phyloP scores from a whole-genome alignment of 2,329 filamentous ascomycete species.

The Phialemonium atrogriseum region DNA sequence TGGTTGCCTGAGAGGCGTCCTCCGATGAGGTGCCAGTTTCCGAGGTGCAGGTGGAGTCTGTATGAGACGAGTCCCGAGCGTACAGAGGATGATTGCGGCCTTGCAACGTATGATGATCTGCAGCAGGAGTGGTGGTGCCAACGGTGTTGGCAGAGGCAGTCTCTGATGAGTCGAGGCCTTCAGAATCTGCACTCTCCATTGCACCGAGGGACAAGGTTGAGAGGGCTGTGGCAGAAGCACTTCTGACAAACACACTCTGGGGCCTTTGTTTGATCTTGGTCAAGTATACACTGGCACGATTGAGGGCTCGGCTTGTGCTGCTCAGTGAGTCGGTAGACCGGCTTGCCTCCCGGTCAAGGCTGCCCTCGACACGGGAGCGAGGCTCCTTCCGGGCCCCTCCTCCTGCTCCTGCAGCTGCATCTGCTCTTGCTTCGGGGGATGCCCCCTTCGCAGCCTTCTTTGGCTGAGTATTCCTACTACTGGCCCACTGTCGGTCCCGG shows the following conservation, averaged over 20 bases:
- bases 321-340: slow-evolving; percentile 13
- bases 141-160: slow-evolving; percentile 33
- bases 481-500: too few relatives aligned
- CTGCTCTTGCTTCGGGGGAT: neutral
- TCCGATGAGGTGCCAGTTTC: slow-evolving; percentile 19
- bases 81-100: too few relatives aligned
- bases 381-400: neutral
- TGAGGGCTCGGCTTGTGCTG: slow-evolving; percentile 28
- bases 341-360: slow-evolving; percentile 16
- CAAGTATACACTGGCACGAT: slow-evolving; percentile 39
- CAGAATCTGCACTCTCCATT: too few relatives aligned
- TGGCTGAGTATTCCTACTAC: slow-evolving; percentile 14
- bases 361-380: neutral
- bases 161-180: slow-evolving; percentile 26
- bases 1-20: slow-evolving; percentile 24
- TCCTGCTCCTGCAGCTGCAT: neutral
- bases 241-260: slow-evolving; percentile 31
- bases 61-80: slow-evolving; percentile 16
- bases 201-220: too few relatives aligned
- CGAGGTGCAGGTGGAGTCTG: slow-evolving; percentile 16
- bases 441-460: neutral
- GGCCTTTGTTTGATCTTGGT: slow-evolving; percentile 42
- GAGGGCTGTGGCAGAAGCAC: slow-evolving; percentile 18
- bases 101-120: too few relatives aligned
- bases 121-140: slow-evolving; percentile 30